phyloP scores from a whole-genome alignment of 129 eudicot genomes.

The Gnaphalium uliginosum region DNA sequence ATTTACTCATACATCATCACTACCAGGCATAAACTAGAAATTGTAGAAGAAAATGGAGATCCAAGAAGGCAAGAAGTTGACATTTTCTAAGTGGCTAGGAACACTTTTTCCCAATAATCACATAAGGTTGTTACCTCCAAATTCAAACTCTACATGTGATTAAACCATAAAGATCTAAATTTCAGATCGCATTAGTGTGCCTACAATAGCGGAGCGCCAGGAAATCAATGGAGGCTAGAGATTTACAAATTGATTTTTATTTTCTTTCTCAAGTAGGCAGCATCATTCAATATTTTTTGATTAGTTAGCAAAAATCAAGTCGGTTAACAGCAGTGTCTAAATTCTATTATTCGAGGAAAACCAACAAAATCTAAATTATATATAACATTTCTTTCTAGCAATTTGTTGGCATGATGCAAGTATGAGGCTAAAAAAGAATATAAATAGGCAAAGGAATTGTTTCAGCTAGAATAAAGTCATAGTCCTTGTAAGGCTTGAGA shows the following conservation, averaged over 20 bases:
- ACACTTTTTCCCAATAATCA: not conserved
- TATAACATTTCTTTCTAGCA: too few species aligned
- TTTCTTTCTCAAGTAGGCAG: too few species aligned
- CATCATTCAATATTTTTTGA: too few species aligned
- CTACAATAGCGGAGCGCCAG: too few species aligned
- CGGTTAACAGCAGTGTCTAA: too few species aligned
- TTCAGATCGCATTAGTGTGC: too few species aligned
- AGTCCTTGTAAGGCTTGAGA: not conserved
- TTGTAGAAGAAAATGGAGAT: not conserved
- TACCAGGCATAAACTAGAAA: slow-evolving; percentile 1
- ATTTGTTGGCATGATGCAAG: too few species aligned
- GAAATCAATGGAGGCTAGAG: too few species aligned
- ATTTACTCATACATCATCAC: not conserved
- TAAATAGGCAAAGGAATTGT: not conserved
- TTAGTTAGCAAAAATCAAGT: too few species aligned
- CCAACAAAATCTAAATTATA: too few species aligned
- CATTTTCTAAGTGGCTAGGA: not conserved
- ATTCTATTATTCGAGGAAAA: too few species aligned
- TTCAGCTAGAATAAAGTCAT: slow-evolving; percentile 2
- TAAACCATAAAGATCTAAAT: too few species aligned
- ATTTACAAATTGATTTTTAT: not conserved
- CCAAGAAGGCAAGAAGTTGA: not conserved
- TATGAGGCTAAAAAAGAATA: not conserved
- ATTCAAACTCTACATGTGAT: not conserved
- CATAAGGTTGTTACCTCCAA: not conserved